Base-by-base conservation (phyloP, 345 rosid species). In the Viola odorata region DNA sequence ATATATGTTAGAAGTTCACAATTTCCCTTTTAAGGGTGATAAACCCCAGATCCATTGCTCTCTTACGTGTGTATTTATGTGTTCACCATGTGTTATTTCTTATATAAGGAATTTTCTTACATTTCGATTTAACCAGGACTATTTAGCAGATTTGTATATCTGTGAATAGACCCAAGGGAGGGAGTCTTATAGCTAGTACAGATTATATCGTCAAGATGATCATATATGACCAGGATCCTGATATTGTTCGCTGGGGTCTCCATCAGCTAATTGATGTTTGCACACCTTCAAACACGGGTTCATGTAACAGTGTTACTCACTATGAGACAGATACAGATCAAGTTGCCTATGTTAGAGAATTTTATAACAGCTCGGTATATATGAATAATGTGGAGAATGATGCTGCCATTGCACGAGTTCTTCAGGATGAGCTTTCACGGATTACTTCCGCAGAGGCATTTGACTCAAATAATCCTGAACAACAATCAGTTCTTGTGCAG, bases 161-260 rank as follows among this genome's bases (percentile, higher is more conserved):
- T 1, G 32, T 23, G 32, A 23, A 23, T 23, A 23, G 32, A 23
- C 32, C 32, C 32, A 23, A 23, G 32, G 32, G 32, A 23, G 32
- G 32, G 32, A 23, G 32, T 23, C 32, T 23, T 23, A 23, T 23
- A 23, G 32, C 32, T 23, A 2, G 32, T 2, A 23, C 32, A 23
- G 32, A 23, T 23, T 23, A 23, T 23, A 23, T 23, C 32, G 1
- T 23, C 32, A 72, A 39, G 58, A 81, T 83, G 91, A 51, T 68
- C 10, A 60, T 40, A 9, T 55, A 61, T 44, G 73, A 84, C 55
- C 73, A 72, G 39, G 95, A 91, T 77, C 87, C 89, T 37, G 96
- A 92, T 77, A 84, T 76, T 69, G 64, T 78, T 70, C 80, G 90
- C 3, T 92, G 98, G 97, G 89, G 88, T 73, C 91, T 89, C 37